Conservation (phyloP, 2,329 filamentous ascomycete genomes). For the Fusarium sp. region DNA sequence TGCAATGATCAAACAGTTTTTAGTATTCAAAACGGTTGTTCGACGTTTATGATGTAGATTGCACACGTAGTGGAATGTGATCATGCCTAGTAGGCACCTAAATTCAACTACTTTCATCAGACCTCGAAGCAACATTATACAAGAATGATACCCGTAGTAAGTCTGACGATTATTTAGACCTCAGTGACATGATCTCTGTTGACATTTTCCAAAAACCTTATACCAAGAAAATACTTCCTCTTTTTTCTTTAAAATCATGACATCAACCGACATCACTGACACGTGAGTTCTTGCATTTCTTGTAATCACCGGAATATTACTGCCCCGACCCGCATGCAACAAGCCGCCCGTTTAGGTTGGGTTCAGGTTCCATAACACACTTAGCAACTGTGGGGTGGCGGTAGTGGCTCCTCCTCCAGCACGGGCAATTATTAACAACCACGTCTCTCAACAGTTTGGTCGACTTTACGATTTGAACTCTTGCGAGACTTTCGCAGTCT, state of each 20-base stretch:
- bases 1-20: not conserved
- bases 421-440: slow-evolving; percentile 40
- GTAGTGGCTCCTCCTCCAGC: slow-evolving; percentile 39
- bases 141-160: not conserved
- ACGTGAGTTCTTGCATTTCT: slow-evolving; percentile 35
- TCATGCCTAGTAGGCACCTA: not conserved
- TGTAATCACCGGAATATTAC: slow-evolving; percentile 27
- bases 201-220: no score
- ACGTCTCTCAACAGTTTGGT: slow-evolving; percentile 45
- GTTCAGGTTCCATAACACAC: not conserved
- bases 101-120: not conserved
- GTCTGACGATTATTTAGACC: no score
- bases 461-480: slow-evolving; percentile 11
- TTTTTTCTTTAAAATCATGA: slow-evolving; percentile 19
- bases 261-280: slow-evolving; percentile 37
- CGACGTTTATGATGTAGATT: not conserved
- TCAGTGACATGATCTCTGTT: not conserved
- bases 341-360: slow-evolving; percentile 4
- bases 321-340: slow-evolving; percentile 7
- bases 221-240: no score
- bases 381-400: slow-evolving; percentile 32
- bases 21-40: not conserved
- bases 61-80: not conserved
- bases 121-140: not conserved
- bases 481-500: slow-evolving; percentile 5